A percentile compares a stretch with the other conserved stretches of the same genome.
These are phyloP conservation scores for Boletus patriciae DNA, from an alignment of 768 basidiomycete species.

Conservation along the genomic window DNA sequence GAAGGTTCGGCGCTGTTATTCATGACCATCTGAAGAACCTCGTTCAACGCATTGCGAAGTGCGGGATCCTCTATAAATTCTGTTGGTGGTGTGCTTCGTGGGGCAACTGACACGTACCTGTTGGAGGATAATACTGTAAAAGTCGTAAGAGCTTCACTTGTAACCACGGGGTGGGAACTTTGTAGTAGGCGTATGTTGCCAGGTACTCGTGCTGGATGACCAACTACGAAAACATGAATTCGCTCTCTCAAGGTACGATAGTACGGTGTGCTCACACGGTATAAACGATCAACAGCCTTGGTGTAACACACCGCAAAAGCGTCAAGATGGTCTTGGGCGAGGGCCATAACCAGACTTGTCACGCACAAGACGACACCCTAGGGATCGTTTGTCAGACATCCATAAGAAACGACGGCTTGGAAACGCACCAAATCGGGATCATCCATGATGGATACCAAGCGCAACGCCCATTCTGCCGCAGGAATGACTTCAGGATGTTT, in stretches of 20 bases:
- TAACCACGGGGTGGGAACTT: slow-evolving; percentile 96
- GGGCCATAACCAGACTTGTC: slow-evolving; percentile 87
- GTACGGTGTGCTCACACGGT: slow-evolving; percentile 54
- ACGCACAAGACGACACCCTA: slow-evolving; percentile 95
- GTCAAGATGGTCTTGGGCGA: slow-evolving; percentile 92
- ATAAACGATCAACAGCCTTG: slow-evolving; percentile 87
- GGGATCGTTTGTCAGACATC: slow-evolving; percentile 5
- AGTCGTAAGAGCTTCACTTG: slow-evolving; percentile 94
- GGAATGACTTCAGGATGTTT: slow-evolving; percentile 96
- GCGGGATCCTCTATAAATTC: slow-evolving; percentile 73
- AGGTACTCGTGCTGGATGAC: slow-evolving; percentile 89
- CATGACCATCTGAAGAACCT: slow-evolving; percentile 88
- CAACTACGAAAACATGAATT: slow-evolving; percentile 49
- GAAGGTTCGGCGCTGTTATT: slow-evolving; percentile 88
- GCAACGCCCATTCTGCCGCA: slow-evolving; percentile 91
- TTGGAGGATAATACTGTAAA: slow-evolving; percentile 93
- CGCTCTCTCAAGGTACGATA: not conserved
- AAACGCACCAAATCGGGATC: slow-evolving; percentile 74
- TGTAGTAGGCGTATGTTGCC: slow-evolving; percentile 93
- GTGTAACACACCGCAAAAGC: slow-evolving; percentile 91
- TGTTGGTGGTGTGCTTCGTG: slow-evolving; percentile 3
- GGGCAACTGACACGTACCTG: slow-evolving; percentile 54
- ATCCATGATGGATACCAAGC: slow-evolving; percentile 95
- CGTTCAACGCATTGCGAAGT: slow-evolving; percentile 70
- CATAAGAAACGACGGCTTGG: not conserved